phyloP scores from a whole-genome alignment of 805 yeast species.

The Candida chilensis region DNA sequence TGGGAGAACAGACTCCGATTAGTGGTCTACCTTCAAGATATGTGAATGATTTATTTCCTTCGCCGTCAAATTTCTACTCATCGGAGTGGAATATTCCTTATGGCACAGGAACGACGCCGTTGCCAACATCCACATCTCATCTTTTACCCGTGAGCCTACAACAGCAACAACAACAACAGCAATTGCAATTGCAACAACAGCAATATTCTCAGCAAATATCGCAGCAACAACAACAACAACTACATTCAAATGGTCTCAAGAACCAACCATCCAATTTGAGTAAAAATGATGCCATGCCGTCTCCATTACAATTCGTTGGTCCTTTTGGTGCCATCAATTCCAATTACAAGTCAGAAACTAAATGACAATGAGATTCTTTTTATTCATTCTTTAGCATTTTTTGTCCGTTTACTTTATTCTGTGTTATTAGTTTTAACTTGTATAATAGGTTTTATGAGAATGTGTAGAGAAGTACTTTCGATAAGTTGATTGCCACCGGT shows the following conservation, averaged over 20 bases:
- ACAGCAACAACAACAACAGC: slow-evolving; percentile 6
- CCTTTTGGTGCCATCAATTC: slow-evolving; percentile 5
- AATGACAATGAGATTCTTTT: too few relatives aligned
- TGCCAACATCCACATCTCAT: slow-evolving; percentile 16
- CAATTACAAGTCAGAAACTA: too few relatives aligned
- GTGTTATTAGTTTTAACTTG: too few relatives aligned
- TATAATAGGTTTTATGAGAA: too few relatives aligned
- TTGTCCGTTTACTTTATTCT: too few relatives aligned
- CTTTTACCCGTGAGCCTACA: slow-evolving; percentile 3
- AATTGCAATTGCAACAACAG: slow-evolving; percentile 4
- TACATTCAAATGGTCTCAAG: slow-evolving; percentile 5
- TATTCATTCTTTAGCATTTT: too few relatives aligned
- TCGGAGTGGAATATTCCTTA: slow-evolving; percentile 46
- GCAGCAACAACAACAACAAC: slow-evolving; percentile 5
- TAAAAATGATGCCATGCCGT: slow-evolving; percentile 12
- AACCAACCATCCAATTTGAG: slow-evolving; percentile 13
- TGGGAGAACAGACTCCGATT: slow-evolving; percentile 67
- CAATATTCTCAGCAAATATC: slow-evolving; percentile 1
- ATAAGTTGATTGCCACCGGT: too few relatives aligned
- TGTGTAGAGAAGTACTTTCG: too few relatives aligned
- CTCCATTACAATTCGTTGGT: slow-evolving; percentile 15
- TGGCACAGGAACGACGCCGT: slow-evolving; percentile 29
- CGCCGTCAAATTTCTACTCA: slow-evolving; percentile 70
- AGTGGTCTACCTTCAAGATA: slow-evolving; percentile 66
- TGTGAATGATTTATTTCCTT: slow-evolving; percentile 66